phyloP scores from a whole-genome alignment of 768 basidiomycete species.

The Leccinum uliginosum region DNA sequence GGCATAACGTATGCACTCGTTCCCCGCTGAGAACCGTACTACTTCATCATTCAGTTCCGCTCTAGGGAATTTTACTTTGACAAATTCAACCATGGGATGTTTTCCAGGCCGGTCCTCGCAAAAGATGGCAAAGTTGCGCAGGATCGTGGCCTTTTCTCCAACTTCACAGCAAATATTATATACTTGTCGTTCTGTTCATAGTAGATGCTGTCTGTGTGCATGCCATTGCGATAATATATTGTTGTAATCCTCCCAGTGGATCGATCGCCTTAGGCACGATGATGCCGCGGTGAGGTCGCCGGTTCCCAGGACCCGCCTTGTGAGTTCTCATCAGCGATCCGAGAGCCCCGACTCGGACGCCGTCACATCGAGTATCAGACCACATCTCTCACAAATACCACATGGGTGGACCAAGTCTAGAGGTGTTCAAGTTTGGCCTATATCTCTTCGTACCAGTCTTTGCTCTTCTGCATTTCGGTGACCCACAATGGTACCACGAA shows the following conservation, averaged over 20 bases:
- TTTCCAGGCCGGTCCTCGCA: constrained; percentile 28
- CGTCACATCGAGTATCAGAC: not conserved
- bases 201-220: too few species aligned
- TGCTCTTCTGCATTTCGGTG: constrained; percentile 80
- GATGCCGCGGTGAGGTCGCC: too few species aligned
- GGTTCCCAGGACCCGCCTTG: too few species aligned
- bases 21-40: not conserved
- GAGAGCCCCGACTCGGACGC: too few species aligned
- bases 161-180: too few species aligned
- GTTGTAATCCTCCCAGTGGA: too few species aligned
- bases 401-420: not conserved
- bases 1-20: constrained; percentile 18
- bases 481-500: constrained; percentile 78
- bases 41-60: not conserved
- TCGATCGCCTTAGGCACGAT: too few species aligned
- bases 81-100: constrained; percentile 28
- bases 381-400: not conserved
- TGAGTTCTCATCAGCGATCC: too few species aligned
- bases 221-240: too few species aligned
- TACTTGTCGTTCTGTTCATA: too few species aligned
- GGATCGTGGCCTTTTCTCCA: too few species aligned
- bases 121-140: constrained; percentile 21
- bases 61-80: constrained; percentile 26
- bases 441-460: constrained; percentile 83
- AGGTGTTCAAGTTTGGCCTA: constrained; percentile 25